phyloP scores from a whole-genome alignment of 192 early-diverging fungal species.

The Polychytrium aggregatum region DNA sequence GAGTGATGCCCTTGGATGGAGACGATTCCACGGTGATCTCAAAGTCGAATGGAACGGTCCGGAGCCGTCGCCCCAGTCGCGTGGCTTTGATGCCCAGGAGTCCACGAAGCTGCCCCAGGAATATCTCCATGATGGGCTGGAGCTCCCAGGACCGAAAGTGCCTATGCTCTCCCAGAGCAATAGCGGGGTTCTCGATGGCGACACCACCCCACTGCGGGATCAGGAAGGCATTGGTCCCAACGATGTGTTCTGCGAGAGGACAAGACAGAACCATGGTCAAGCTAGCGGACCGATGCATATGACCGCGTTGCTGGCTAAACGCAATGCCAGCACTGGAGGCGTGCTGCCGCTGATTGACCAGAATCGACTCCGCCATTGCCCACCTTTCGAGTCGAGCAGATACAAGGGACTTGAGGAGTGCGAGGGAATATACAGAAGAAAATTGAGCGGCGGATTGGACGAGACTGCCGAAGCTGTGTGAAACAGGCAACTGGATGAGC shows the following conservation, averaged over 20 bases:
- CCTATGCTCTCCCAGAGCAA: too few relatives aligned
- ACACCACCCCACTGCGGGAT: slow-evolving; percentile 96
- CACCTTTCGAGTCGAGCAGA: slow-evolving; percentile 47
- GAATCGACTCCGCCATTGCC: not conserved
- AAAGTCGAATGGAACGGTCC: too few relatives aligned
- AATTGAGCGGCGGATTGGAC: slow-evolving; percentile 71
- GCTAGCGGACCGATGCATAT: too few relatives aligned
- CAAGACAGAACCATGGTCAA: not conserved
- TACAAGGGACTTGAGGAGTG: slow-evolving; percentile 53
- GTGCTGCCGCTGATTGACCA: too few relatives aligned
- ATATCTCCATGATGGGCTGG: slow-evolving; percentile 64
- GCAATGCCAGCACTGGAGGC: too few relatives aligned
- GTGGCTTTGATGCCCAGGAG: slow-evolving; percentile 74
- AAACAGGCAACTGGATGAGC: not conserved
- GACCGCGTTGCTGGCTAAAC: too few relatives aligned
- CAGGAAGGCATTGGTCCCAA: slow-evolving; percentile 70
- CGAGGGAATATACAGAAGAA: slow-evolving; percentile 79
- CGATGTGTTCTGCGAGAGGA: slow-evolving; percentile 18
- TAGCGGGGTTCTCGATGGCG: slow-evolving; percentile 39
- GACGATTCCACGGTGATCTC: slow-evolving; percentile 10
- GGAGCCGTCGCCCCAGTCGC: too few relatives aligned
- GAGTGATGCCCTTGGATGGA: slow-evolving; percentile 55
- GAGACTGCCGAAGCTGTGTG: slow-evolving; percentile 67
- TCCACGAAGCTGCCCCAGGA: slow-evolving; percentile 68
- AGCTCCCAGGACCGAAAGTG: slow-evolving; percentile 39